Percentiles rank a stretch among this genome's conserved stretches.
These are phyloP conservation scores for Avicennia marina DNA, from an alignment of 257 asterid species.

Conservation along the genomic window DNA sequence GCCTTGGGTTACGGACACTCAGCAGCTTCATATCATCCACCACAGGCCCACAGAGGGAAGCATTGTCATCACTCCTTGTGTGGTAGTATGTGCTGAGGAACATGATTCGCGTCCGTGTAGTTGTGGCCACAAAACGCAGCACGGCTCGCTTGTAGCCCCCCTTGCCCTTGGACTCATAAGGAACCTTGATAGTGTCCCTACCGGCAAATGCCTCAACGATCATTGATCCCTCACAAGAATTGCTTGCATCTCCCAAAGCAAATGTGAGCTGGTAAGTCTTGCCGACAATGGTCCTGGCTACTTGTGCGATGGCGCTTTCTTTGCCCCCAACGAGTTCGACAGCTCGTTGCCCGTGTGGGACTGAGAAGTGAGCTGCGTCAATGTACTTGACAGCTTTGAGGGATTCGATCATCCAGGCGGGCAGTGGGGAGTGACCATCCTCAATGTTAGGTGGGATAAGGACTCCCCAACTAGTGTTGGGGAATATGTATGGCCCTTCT, in stretches of 20 bases:
- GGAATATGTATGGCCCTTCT: conserved; percentile 88
- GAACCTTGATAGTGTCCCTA: conserved; percentile 59
- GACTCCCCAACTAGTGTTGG: conserved; percentile 93
- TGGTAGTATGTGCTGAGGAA: conserved; percentile 86
- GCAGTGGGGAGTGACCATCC: conserved; percentile 89
- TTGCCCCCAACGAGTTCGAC: conserved; percentile 89
- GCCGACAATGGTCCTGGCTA: conserved; percentile 57
- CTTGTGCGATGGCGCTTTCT: conserved; percentile 95
- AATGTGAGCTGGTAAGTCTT: conserved; percentile 66
- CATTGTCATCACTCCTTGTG: conserved; percentile 77
- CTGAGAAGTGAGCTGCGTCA: conserved; percentile 77
- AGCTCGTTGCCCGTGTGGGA: conserved; percentile 75
- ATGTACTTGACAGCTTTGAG: conserved; percentile 88
- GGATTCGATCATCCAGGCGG: conserved; percentile 97
- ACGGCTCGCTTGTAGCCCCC: conserved; percentile 86
- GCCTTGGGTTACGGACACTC: conserved; percentile 59
- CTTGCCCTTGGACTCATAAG: conserved; percentile 79
- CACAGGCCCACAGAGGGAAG: conserved; percentile 95
- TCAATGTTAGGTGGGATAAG: conserved; percentile 90
- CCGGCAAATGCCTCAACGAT: conserved; percentile 93
- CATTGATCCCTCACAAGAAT: conserved; percentile 85
- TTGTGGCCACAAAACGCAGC: conserved; percentile 57
- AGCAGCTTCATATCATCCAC: conserved; percentile 72
- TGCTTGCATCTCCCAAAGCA: conserved; percentile 90
- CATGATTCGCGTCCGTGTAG: conserved; percentile 62